Base-by-base conservation (phyloP, 345 rosid genomes). In the Eucalyptus regnans region DNA sequence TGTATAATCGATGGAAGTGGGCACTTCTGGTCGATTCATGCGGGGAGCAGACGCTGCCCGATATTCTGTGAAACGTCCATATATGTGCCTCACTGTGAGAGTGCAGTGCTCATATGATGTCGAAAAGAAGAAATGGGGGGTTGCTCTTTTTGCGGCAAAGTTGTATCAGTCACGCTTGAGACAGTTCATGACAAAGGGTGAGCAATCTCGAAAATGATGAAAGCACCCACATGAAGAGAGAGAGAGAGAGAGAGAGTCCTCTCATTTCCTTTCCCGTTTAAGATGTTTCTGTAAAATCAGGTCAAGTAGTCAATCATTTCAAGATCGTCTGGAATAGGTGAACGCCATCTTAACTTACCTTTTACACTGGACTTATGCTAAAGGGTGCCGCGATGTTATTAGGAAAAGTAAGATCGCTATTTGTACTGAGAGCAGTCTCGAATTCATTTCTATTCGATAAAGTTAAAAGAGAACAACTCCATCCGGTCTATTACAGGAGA, bases 91-190 rank as follows among this genome's bases (percentile, higher is more conserved):
- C 23, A 18, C 46, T 18, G 64, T 3, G 48, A 50, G 46, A 49
- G 23, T 3, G 91, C 95, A 1, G 97, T 94, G 71, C 95, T 93
- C 18, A 91, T 76, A 22, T 41, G 84, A 41, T 76, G 84, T 76
- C 84, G 83, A 76, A 76, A 41, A 68, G 43, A 71, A 18, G 15
- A 41, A 41, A 76, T 76, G 48, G 29, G 48, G 84, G 84, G 12
- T 76, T 76, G 84, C 84, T 76, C 16, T 9, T 64, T 64, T 64
- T 64, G 76, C 76, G 76, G 76, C 76, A 15, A 64, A 12, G 41
- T 64, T 64, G 76, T n/a, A 64, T n/a, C 76, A 64, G 37, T 64
- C 76, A 64, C 76, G 76, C 76, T 31, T n/a, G 76, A 64, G 37
- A 64, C 37, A n/a, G 76, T 15, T 64, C 76, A 4, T 7, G 37